Percentiles rank a stretch among this genome's conserved stretches.
phyloP scores from a whole-genome alignment of 2,329 filamentous ascomycete species.

The Zymoseptoria crescenta region DNA sequence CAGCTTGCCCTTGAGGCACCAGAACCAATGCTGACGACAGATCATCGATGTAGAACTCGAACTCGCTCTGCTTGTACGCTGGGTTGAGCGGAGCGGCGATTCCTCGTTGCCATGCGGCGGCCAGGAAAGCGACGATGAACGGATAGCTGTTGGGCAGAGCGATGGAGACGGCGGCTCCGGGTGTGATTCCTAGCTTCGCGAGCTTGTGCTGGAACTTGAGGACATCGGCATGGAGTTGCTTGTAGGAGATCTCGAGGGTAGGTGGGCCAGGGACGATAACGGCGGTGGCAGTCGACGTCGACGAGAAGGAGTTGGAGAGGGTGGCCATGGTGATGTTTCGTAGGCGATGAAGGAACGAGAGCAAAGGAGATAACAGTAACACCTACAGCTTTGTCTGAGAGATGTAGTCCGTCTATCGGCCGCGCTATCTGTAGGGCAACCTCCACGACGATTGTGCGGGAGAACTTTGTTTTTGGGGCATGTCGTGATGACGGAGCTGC shows the following conservation, averaged over 20 bases:
- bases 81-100: conserved; percentile 83
- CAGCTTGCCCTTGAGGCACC: conserved; percentile 60
- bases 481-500: not conserved
- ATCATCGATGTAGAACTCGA: conserved; percentile 88
- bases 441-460: no score
- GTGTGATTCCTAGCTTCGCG: conserved; percentile 63
- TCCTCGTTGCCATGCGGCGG: conserved; percentile 74
- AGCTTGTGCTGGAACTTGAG: conserved; percentile 68
- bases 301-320: conserved; percentile 50
- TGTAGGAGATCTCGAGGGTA: conserved; percentile 61
- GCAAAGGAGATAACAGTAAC: not conserved
- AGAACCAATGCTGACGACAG: conserved; percentile 71
- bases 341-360: not conserved
- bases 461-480: not conserved
- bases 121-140: conserved; percentile 80
- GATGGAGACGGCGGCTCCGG: conserved; percentile 68
- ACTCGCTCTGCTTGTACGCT: conserved; percentile 81
- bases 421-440: no score
- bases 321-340: conserved; percentile 42
- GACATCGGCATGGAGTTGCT: conserved; percentile 58
- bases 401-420: no score
- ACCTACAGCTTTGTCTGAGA: not conserved
- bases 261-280: conserved; percentile 66
- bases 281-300: conserved; percentile 48
- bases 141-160: conserved; percentile 78